These are phyloP conservation scores for Alternaria triticina DNA, from an alignment of 2,329 filamentous ascomycete genomes.

Conservation along the genomic window DNA sequence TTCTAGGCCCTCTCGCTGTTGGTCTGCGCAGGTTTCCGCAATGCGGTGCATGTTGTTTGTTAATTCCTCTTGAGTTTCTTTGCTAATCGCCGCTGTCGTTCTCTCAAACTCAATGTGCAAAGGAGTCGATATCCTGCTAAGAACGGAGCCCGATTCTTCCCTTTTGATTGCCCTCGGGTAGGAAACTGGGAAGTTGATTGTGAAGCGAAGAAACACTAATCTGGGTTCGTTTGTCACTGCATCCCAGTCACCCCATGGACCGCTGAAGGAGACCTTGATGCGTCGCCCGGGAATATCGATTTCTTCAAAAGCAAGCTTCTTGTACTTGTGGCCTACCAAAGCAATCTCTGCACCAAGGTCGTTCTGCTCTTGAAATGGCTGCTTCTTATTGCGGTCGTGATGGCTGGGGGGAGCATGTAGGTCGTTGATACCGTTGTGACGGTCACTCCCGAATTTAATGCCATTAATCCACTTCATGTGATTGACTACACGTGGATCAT, in stretches of 20 bases:
- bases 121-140: conserved; percentile 49
- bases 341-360: conserved; percentile 66
- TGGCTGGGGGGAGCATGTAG: conserved; percentile 22
- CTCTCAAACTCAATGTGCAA: conserved; percentile 63
- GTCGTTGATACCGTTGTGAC: conserved; percentile 32
- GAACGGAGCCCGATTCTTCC: conserved; percentile 21
- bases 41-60: conserved; percentile 61
- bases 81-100: conserved; percentile 60
- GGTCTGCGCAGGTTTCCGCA: conserved; percentile 60
- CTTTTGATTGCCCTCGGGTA: conserved; percentile 61
- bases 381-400: conserved; percentile 18
- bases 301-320: conserved; percentile 65
- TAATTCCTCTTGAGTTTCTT: conserved; percentile 56
- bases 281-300: conserved; percentile 62
- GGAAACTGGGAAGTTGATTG: conserved; percentile 63
- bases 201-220: conserved; percentile 62
- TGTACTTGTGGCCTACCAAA: conserved; percentile 66
- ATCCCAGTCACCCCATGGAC: conserved; percentile 62
- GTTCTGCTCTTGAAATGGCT: conserved; percentile 53
- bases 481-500: conserved; percentile 59
- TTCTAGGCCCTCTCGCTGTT: conserved; percentile 64
- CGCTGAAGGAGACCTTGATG: conserved; percentile 63
- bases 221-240: conserved; percentile 37
- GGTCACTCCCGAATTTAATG: conserved; percentile 62
- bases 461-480: conserved; percentile 71